Evolutionary conservation across 1,284 basidiomycete species (phyloP), one percentile per base, ranked within the genome.

Genomic region (Ustilago sp.): DNA sequence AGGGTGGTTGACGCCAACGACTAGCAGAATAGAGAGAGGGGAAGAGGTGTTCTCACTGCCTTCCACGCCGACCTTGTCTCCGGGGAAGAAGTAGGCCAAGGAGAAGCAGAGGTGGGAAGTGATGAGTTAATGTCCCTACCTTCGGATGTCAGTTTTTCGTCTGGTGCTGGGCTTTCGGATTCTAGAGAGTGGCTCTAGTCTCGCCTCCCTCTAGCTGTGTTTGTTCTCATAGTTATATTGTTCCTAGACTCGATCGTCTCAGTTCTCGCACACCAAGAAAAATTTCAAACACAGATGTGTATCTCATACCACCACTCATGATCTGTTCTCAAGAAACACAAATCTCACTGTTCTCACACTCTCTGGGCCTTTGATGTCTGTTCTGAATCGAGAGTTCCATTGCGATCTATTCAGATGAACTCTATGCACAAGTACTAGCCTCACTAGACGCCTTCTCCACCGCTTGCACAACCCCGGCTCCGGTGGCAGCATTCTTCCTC

Each of bases 401-500:
- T 28, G 23, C 23, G 23, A 3, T 28, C 23, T 28, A 43, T 43
- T 43, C 39, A 43, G 23, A 28, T 28, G 23, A 28, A 15, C 39
- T 11, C 39, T 43, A 13, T 43, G 39, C 39, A n/a, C 12, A 43
- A 12, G 13, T 43, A 7, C 39, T 43, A 17, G 39, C 39, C 17
- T 45, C 43, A 8, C 15, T 19, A 7, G 19, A 1, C 6, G 19
- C 38, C 32, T 31, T 19, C 17, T 28, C 15, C 48, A 6, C 23
- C 23, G 23, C 23, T 28, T 31, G 3, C 23, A 36, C 35, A 39
- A 23, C 9, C 11, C 19, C 19, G 35, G 9, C 57, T 19, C 35
- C 45, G 17, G 19, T 23, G n/a, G 13, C 17, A 6, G 45, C n/a
- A 4, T 38, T 53, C 31, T 61, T 68, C 19, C 83, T 71, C 54